These are phyloP conservation scores for slime mould (Dictyostelium discoideum) DNA, from an alignment of 78 protist species.

Conservation along the genomic window dicty_2.7 NC_007091.3:1003001-1003500, in stretches of 20 bases:
- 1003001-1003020: neutral
- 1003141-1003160: conserved; percentile 19
- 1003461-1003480: neutral
- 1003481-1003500: no score
- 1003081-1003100: neutral
- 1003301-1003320: conserved; percentile 28
- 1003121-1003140: neutral
- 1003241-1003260: neutral
- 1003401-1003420: no score
- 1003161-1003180: conserved; percentile 13
- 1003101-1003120: neutral
- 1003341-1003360: conserved; percentile 78
- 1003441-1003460: no score
- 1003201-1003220: no score
- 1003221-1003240: neutral
- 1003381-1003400: no score
- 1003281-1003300: conserved; percentile 51
- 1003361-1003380: conserved; percentile 67
- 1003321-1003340: conserved; percentile 50
- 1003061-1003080: neutral
- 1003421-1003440: no score
- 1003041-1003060: conserved; percentile 4
- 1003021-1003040: neutral
- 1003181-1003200: no score
- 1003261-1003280: conserved; percentile 29